Conservation (phyloP, 495 filamentous ascomycete genomes). For the Xylaria nigripes region DNA sequence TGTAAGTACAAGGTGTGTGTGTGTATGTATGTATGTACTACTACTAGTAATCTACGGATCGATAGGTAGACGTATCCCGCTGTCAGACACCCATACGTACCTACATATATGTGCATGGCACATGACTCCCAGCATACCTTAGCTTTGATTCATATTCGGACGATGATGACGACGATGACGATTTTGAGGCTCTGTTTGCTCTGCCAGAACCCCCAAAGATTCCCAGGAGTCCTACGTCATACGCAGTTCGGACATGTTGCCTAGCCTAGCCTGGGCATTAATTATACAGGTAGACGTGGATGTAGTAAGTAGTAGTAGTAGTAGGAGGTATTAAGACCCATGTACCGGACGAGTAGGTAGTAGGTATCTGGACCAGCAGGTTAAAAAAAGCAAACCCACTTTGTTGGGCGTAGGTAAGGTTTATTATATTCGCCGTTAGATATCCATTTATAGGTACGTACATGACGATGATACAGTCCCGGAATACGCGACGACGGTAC, state of each 20-base stretch:
- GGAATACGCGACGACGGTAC: background rate
- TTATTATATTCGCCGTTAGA: background rate
- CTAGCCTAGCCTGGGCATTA: background rate
- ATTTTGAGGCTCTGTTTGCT: background rate
- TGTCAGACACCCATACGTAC: too few species aligned
- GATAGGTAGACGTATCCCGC: too few species aligned
- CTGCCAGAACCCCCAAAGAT: background rate
- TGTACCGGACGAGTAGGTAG: background rate
- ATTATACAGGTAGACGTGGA: too few species aligned
- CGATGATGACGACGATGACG: background rate
- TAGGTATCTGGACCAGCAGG: too few species aligned
- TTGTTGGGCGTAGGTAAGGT: background rate
- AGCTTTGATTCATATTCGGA: background rate
- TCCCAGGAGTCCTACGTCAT: background rate
- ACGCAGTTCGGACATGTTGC: background rate
- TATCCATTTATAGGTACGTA: background rate
- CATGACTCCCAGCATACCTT: background rate
- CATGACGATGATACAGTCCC: background rate
- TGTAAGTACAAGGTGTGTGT: too few species aligned
- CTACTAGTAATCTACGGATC: too few species aligned
- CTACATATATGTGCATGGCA: too few species aligned
- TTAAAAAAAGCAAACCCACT: background rate
- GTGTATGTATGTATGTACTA: too few species aligned
- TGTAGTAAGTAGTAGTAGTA: too few species aligned
- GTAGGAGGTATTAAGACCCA: background rate